phyloP scores from a whole-genome alignment of 139 green algal genomes.

The Coccomyxa sp. region DNA sequence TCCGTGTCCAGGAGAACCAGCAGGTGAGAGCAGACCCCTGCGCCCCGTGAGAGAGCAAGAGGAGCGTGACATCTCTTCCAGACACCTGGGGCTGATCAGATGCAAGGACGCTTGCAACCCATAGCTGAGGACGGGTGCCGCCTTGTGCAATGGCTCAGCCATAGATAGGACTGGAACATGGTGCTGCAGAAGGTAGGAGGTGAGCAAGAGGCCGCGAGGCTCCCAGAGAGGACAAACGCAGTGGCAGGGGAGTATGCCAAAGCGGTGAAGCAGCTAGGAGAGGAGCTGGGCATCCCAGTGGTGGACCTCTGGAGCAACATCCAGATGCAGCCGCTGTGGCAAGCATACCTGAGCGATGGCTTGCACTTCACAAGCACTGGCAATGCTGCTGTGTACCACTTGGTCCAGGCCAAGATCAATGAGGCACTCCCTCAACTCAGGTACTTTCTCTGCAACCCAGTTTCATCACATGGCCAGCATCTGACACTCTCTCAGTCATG shows the following conservation, averaged over 20 bases:
- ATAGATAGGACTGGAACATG: no score
- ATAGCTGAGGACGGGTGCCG: no score
- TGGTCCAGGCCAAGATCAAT: conserved; percentile 40
- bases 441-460: conserved; percentile 23
- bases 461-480: no score
- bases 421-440: conserved; percentile 38
- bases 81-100: no score
- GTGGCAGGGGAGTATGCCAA: conserved; percentile 48
- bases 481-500: no score
- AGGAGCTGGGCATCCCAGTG: conserved; percentile 41
- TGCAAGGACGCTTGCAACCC: no score
- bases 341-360: conserved; percentile 43
- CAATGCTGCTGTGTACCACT: conserved; percentile 34
- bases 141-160: no score
- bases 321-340: conserved; percentile 38
- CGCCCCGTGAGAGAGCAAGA: no score
- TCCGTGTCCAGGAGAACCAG: conserved; percentile 36
- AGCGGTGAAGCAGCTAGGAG: conserved; percentile 31
- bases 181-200: background rate
- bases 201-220: background rate
- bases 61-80: no score
- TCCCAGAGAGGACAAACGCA: conserved; percentile 39
- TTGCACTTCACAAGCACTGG: conserved; percentile 67
- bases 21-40: no score
- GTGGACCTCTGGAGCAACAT: conserved; percentile 67